These are phyloP conservation scores for Globisporangium recalcitrans DNA, from an alignment of 352 stramenopile species.

Conservation along the genomic window DNA sequence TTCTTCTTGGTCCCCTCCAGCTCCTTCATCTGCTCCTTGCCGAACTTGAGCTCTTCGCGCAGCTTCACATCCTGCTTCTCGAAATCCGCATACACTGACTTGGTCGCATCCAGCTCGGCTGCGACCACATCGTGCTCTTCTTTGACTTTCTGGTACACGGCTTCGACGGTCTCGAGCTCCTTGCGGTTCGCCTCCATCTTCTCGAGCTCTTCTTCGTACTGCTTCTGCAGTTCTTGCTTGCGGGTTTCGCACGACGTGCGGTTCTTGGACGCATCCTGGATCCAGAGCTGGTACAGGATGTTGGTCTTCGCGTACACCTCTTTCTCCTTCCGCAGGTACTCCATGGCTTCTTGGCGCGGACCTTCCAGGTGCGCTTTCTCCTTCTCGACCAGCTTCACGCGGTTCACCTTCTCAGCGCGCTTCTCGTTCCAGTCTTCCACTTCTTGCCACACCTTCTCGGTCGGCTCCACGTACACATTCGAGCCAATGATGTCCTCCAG, in stretches of 20 bases:
- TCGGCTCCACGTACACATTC: slow-evolving; percentile 96
- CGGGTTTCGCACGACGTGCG: slow-evolving; percentile 58
- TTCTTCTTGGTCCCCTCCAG: slow-evolving; percentile 86
- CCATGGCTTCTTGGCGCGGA: slow-evolving; percentile 93
- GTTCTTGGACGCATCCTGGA: slow-evolving; percentile 79
- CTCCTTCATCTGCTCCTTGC: slow-evolving; percentile 91
- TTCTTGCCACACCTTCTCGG: slow-evolving; percentile 89
- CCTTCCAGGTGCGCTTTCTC: slow-evolving; percentile 94
- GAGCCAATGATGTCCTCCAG: slow-evolving; percentile 99
- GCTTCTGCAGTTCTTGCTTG: slow-evolving; percentile 56
- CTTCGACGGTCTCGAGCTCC: slow-evolving; percentile 79
- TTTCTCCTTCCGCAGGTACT: slow-evolving; percentile 92
- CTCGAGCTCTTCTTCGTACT: slow-evolving; percentile 69
- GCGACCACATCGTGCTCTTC: slow-evolving; percentile 83
- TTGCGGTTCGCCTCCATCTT: slow-evolving; percentile 74
- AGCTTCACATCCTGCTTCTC: slow-evolving; percentile 98
- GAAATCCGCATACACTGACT: slow-evolving; percentile 93
- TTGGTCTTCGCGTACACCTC: slow-evolving; percentile 96
- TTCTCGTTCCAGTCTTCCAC: slow-evolving; percentile 92
- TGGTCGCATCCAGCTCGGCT: slow-evolving; percentile 84
- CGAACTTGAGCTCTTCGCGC: slow-evolving; percentile 95
- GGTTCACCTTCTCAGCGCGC: slow-evolving; percentile 94
- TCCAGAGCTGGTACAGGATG: slow-evolving; percentile 95
- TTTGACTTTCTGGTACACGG: slow-evolving; percentile 74
- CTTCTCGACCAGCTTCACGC: slow-evolving; percentile 98